Base-by-base conservation (phyloP, 192 early-diverging fungal genomes). In the Entomortierella parvispora region DNA sequence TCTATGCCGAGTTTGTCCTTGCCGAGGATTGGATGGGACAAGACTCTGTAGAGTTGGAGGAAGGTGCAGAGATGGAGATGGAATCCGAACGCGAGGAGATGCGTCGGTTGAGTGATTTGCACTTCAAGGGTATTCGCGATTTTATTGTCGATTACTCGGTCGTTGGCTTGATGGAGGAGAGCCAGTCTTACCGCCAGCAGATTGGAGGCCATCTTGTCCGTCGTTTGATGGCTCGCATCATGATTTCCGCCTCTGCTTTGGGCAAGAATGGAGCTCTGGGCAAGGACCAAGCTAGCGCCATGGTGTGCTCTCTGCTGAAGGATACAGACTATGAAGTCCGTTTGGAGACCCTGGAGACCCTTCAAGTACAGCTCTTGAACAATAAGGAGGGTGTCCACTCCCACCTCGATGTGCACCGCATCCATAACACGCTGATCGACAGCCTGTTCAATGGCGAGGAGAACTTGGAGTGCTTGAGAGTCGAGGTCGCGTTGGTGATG, bases 241-340 rank as follows among this genome's bases (percentile, higher is more conserved):
- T 83, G 22, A 70, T 81, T 18, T 53, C 71, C 5, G 65, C 59
- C 4, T 46, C 56, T 20, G 58, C 54, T 17, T 65, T 75, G 11
- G 68, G 66, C 15, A 40, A 74, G n/a, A 68, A 63, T 20, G 17
- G 37, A 33, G 55, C 49, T n/a, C 53, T 64, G 40, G 42, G 45
- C 26, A 68, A 68, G 53, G 42, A 9, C 1, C 66, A 51, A 8
- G 59, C 67, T 0, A 48, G 59, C 4, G 59, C 58, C 7, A 55
- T 80, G 29, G 48, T 89, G 26, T 25, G 70, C 18, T 50, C 50
- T 4, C 71, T 91, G 17, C 46, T 90, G 32, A 51, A 76, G 10
- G 86, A 90, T 58, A 29, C 40, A 9, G 87, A 90, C n/a, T 90
- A 92, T 70, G 91, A 92, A 60, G 87, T 91, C 9, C 88, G 89